Percentiles rank a stretch among this genome's conserved stretches.
Evolutionary conservation across 805 yeast genomes (phyloP).

Genomic region (Teunomyces funiuensis): DNA sequence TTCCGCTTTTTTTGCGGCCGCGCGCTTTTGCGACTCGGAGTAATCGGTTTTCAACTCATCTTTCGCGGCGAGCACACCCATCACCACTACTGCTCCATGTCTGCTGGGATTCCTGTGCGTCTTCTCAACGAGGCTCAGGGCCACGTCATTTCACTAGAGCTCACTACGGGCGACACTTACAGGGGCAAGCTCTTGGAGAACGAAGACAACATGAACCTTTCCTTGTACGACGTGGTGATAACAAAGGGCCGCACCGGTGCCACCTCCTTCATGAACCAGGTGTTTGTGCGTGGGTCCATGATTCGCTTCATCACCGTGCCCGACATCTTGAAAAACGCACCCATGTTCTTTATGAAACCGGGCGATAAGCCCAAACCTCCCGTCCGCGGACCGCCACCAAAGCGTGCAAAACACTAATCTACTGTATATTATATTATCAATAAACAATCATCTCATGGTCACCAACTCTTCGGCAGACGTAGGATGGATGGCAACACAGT

Average conservation of each 20-base stretch:
- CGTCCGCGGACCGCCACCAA: constrained; percentile 46
- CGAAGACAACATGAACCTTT: constrained; percentile 94
- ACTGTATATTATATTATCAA: not conserved
- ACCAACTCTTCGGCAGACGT: constrained; percentile 98
- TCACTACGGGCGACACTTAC: constrained; percentile 81
- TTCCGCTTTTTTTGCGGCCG: constrained; percentile 1
- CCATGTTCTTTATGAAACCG: constrained; percentile 68
- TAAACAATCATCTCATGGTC: constrained; percentile 51
- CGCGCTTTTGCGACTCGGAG: constrained; percentile 4
- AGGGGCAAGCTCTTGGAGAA: constrained; percentile 83
- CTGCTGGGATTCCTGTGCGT: constrained; percentile 79
- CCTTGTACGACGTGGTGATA: constrained; percentile 74
- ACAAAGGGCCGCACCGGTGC: constrained; percentile 68
- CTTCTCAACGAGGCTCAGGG: constrained; percentile 88
- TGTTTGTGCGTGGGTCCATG: constrained; percentile 89
- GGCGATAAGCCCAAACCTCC: constrained; percentile 69
- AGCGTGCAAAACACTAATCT: constrained; percentile 20
- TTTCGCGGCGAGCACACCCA: too few species aligned
- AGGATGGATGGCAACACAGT: constrained; percentile 97
- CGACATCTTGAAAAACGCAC: constrained; percentile 84
- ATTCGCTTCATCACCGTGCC: constrained; percentile 84
- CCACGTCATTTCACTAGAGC: constrained; percentile 79
- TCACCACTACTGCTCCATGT: constrained; percentile 36
- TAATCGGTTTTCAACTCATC: not conserved
- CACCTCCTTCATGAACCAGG: constrained; percentile 75